These are phyloP conservation scores for Akebia trifoliata DNA, from an alignment of 164 flowering plant species.

Conservation along the genomic window DNA sequence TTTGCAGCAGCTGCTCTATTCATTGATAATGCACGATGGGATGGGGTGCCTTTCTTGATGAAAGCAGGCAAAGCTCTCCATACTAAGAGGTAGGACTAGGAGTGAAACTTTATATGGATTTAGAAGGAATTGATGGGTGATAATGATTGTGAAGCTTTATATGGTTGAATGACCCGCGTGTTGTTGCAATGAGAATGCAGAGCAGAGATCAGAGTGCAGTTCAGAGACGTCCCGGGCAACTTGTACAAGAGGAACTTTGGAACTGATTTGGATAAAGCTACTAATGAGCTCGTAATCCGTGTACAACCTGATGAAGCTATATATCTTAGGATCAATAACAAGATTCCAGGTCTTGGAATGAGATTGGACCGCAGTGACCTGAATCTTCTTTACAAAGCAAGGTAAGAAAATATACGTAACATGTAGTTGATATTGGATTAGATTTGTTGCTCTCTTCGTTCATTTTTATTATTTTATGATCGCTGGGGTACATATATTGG, in stretches of 20 bases:
- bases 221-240: constrained; percentile 93
- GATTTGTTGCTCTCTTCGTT: neutral
- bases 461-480: too few species aligned
- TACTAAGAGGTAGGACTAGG: constrained; percentile 51
- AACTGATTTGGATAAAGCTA: constrained; percentile 75
- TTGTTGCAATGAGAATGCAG: constrained; percentile 29
- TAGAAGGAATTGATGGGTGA: too few species aligned
- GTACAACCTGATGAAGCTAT: constrained; percentile 98
- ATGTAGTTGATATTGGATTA: neutral
- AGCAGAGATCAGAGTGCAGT: constrained; percentile 92
- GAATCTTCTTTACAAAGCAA: constrained; percentile 82
- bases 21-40: constrained; percentile 96
- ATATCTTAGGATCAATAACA: constrained; percentile 89
- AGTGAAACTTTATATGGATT: neutral
- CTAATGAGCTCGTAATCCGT: constrained; percentile 89
- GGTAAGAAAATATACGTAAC: constrained; percentile 30
- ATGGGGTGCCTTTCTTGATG: constrained; percentile 95
- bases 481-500: too few species aligned
- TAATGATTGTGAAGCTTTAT: neutral
- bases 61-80: constrained; percentile 97
- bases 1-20: constrained; percentile 97
- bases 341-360: constrained; percentile 93
- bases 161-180: neutral
- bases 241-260: constrained; percentile 68
- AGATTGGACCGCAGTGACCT: constrained; percentile 84